Base-by-base conservation (phyloP, 2,329 filamentous ascomycete species). In the Colletotrichum sublineola region DNA sequence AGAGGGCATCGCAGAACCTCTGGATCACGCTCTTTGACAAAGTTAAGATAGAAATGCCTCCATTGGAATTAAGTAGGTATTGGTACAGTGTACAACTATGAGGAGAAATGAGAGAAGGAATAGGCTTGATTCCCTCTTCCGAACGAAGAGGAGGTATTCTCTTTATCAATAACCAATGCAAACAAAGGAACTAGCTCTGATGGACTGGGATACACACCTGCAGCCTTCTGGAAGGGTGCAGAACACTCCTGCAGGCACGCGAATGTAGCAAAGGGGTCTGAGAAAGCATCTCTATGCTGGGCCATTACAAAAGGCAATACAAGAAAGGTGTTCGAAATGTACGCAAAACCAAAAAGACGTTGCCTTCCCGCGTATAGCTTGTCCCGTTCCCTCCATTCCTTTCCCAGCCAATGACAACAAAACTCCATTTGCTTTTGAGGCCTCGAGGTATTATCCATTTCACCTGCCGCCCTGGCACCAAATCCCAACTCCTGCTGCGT, bases 271-370 rank as follows among this genome's bases (percentile, higher is more conserved):
- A 24, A 24, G 24, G 24, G 24, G 24, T 24, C 24, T 24, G 24
- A 24, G 24, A 24, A 24, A 24, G 24, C 24, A 24, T 24, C 24
- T 24, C 24, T 24, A 73, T 62, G 66, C 52, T 46, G 44, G 61
- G 66, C 66, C 42, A 61, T 64, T 73, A 65, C 44, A 70, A 64
- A 52, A 44, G 63, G 14, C 44, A 33, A 69, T 73, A 70, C 66
- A 69, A 70, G 52, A 68, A 70, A 46, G 44, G 52, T 48, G 60
- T 70, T 48, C 61, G 52, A 73, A 24, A 70, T 73, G 55, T 73
- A 50, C 60, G 61, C 70, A 65, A 40, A 64, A 61, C 66, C 61
- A 48, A 48, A 48, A 24, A 53, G n/a, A 42, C 48, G 50, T 48
- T 50, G 64, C 68, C 44, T 53, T 60, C 44, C 52, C 31, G 36